Evolutionary conservation across 352 stramenopile species (phyloP), one percentile per base, ranked within the genome.

Genomic region (Phytophthora citrophthora): DNA sequence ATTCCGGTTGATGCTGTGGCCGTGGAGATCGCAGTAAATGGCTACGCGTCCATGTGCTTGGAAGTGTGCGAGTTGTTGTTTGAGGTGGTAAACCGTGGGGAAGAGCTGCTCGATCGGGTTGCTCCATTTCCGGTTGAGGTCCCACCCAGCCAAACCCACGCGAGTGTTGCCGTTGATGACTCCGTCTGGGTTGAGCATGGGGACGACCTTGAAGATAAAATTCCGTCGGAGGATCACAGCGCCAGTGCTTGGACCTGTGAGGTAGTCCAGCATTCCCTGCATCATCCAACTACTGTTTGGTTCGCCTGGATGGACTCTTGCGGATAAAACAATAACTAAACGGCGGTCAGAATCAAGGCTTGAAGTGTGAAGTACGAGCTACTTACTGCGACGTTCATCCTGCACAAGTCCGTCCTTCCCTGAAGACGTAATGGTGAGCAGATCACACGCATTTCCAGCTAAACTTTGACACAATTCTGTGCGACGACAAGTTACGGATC

Each of bases 181-280:
- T 18, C 93, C 93, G 60, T 98, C 93, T 0, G 89, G 89, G 44
- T 98, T 98, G 36, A 98, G 84, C 93, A 98, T 98, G 5, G 93
- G 93, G 6, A 96, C 86, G 16, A 98, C 45, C 64, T 97, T 96
- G 63, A 97, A 96, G 13, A 97, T 64, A 24, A 97, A 96, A 49
- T 91, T 61, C 27, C 77, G 72, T 3, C 91, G 84, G 8, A 97
- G 70, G 10, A 94, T 58, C 2, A 64, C 61, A 0, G 93, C 91
- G 1, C 77, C 88, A 5, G 62, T 78, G 8, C 76, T 83, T 1
- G 74, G n/a, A 1, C 86, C 77, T 4, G 87, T 94, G 26, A 98
- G 73, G 64, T 95, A 97, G 43, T 95, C 77, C n/a, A 98, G 59
- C 70, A 98, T 88, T n/a, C 93, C 93, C 49, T 97, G 83, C 87